These are phyloP conservation scores for Vaccinium darrowii DNA, from an alignment of 148 eudicot species.

Conservation along the genomic window DNA sequence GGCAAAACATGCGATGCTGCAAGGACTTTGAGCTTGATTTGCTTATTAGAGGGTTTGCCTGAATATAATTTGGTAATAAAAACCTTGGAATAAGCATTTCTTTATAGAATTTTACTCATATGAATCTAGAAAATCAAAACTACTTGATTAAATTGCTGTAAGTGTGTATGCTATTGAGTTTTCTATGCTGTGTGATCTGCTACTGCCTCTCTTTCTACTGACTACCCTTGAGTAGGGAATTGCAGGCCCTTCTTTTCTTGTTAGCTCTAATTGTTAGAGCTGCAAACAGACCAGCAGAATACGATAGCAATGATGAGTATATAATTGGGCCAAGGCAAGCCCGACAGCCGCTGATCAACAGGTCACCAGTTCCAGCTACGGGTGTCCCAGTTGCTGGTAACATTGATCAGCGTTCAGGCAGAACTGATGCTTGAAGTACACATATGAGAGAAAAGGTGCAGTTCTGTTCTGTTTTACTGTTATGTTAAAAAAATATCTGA, in stretches of 20 bases:
- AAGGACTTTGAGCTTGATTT: background rate
- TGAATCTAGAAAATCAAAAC: background rate
- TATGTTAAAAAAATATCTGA: background rate
- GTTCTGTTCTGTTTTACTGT: background rate
- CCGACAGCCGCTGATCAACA: slow-evolving; percentile 81
- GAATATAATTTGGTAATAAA: background rate
- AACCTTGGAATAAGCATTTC: background rate
- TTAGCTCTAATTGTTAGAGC: slow-evolving; percentile 82
- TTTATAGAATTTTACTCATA: background rate
- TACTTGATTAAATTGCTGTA: background rate
- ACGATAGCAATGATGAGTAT: slow-evolving; percentile 94
- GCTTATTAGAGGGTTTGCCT: background rate
- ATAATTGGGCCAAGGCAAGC: slow-evolving; percentile 66
- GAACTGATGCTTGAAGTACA: slow-evolving; percentile 98
- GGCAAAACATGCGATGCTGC: background rate
- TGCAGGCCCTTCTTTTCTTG: slow-evolving; percentile 80
- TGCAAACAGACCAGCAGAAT: slow-evolving; percentile 75
- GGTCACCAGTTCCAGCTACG: slow-evolving; percentile 56
- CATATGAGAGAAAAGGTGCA: slow-evolving; percentile 96
- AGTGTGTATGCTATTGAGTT: background rate
- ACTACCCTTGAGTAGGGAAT: slow-evolving; percentile 6
- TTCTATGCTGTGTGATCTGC: background rate
- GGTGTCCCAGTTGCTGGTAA: slow-evolving; percentile 73
- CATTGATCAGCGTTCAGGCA: slow-evolving; percentile 64
- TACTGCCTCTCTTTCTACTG: slow-evolving; percentile 3